These are phyloP conservation scores for Chernovozyma sophiae-reginae DNA, from an alignment of 1,139 yeast species.

Conservation along the genomic window DNA sequence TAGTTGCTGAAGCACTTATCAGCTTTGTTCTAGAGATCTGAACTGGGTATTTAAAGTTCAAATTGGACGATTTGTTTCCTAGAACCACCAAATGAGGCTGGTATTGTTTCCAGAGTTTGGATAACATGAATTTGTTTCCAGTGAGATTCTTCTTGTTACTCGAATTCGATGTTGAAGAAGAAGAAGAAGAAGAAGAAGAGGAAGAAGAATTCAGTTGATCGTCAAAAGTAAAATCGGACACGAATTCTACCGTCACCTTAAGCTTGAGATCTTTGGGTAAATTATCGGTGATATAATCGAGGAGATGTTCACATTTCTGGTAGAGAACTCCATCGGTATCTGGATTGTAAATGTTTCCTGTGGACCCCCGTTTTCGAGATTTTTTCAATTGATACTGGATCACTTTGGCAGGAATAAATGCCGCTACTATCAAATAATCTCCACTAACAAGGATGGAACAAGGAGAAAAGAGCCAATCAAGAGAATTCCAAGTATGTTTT, in stretches of 20 bases:
- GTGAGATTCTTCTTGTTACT: constrained; percentile 7
- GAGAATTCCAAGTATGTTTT: constrained; percentile 42
- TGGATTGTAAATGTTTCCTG: constrained; percentile 6
- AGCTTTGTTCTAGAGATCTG: not conserved
- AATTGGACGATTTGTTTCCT: constrained; percentile 38
- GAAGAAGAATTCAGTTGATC: not conserved
- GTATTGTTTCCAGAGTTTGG: constrained; percentile 36
- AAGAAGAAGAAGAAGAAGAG: not conserved
- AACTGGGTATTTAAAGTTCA: constrained; percentile 41
- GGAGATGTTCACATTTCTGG: constrained; percentile 35
- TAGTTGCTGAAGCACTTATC: not conserved
- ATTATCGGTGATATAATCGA: constrained; percentile 34
- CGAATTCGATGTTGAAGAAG: not conserved
- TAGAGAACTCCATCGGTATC: constrained; percentile 29
- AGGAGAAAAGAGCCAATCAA: constrained; percentile 32
- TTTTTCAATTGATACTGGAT: constrained; percentile 12
- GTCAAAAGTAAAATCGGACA: constrained; percentile 24
- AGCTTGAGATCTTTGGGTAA: constrained; percentile 30
- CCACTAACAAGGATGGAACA: constrained; percentile 31
- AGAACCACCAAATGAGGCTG: constrained; percentile 38
- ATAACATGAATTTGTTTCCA: constrained; percentile 35
- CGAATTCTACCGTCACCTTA: constrained; percentile 54
- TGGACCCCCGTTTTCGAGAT: constrained; percentile 7
- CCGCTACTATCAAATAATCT: constrained; percentile 35
- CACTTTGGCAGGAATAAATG: constrained; percentile 32